Percentiles rank a stretch among this genome's conserved stretches.
Conservation (phyloP, 768 basidiomycete species). For the Auricularia auricula-judae region DNA sequence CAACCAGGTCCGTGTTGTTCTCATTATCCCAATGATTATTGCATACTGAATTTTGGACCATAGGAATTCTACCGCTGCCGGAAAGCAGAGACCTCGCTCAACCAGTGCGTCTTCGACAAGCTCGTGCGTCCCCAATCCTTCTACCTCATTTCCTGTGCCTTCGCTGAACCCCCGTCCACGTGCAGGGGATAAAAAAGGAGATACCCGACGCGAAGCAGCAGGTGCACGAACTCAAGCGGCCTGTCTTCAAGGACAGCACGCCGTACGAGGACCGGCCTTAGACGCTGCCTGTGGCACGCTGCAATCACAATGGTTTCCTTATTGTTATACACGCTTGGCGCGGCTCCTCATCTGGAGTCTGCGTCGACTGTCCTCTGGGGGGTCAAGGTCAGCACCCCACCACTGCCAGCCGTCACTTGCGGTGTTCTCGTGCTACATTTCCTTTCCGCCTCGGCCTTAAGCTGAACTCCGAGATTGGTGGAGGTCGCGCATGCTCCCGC, state of each 20-base stretch:
- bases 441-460: too few species aligned
- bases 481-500: too few species aligned
- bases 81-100: slow-evolving; percentile 76
- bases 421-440: too few species aligned
- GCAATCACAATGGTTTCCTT: neutral
- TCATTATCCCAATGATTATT: neutral
- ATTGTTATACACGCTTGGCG: neutral
- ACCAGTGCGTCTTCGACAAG: slow-evolving; percentile 94
- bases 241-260: neutral
- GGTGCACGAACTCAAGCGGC: neutral
- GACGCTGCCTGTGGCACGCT: neutral
- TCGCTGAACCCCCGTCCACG: neutral
- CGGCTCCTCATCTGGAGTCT: neutral
- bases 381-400: neutral
- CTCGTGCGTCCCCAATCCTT: slow-evolving; percentile 45
- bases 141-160: neutral
- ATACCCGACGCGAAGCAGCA: neutral
- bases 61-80: slow-evolving; percentile 88
- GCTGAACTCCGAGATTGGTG: too few species aligned
- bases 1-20: slow-evolving; percentile 64
- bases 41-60: too few species aligned
- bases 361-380: neutral
- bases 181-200: neutral
- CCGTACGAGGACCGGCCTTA: neutral
- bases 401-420: neutral